Conservation (phyloP, 129 eudicot species). For the Flaveria brownii region DNA sequence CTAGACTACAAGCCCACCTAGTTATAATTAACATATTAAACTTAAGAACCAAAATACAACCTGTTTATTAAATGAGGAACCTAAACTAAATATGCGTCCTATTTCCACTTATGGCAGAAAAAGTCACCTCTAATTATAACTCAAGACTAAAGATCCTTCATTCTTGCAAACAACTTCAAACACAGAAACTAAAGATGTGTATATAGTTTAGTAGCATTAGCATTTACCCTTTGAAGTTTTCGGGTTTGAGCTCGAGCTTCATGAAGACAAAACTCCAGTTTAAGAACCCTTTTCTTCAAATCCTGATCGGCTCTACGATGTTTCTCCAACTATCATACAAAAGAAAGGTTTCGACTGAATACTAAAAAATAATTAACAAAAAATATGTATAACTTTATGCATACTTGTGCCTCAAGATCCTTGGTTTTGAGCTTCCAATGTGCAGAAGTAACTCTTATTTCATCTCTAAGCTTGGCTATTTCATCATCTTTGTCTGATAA, state of each 20-base stretch:
- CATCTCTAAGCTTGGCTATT: constrained; percentile 71
- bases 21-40: no score
- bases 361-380: neutral
- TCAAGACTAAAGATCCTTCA: neutral
- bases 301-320: constrained; percentile 92
- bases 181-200: neutral
- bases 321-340: constrained; percentile 72
- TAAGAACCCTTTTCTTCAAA: constrained; percentile 78
- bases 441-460: constrained; percentile 70
- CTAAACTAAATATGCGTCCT: no score
- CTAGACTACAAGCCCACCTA: no score
- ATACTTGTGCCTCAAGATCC: constrained; percentile 90
- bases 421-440: constrained; percentile 87
- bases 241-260: constrained; percentile 98
- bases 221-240: constrained; percentile 82
- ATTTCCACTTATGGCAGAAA: neutral
- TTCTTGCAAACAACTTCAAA: neutral
- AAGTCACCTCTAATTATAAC: neutral
- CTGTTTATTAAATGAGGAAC: no score
- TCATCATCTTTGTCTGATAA: constrained; percentile 77
- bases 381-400: neutral
- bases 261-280: constrained; percentile 94
- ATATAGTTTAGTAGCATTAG: neutral
- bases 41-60: no score
- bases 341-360: constrained; percentile 2